A percentile compares a stretch with the other conserved stretches of the same genome.
These are phyloP conservation scores for Raphanus raphanistrum DNA, from an alignment of 345 rosid species.

Conservation along the genomic window DNA sequence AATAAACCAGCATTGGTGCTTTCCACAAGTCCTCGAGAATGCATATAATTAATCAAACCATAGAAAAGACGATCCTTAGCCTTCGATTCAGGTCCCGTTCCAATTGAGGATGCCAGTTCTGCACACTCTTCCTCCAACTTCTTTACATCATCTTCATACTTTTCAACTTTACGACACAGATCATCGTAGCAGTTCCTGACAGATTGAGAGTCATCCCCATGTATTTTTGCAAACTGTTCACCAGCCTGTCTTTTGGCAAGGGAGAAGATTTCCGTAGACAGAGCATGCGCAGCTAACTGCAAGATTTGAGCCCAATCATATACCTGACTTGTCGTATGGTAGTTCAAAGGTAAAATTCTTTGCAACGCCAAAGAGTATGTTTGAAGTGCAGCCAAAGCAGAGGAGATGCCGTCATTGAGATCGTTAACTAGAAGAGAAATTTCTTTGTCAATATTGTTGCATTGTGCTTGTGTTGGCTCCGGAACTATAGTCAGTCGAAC, in stretches of 20 bases:
- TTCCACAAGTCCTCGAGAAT: conserved; percentile 55
- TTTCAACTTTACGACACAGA: conserved; percentile 59
- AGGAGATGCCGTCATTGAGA: conserved; percentile 64
- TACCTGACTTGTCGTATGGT: conserved; percentile 66
- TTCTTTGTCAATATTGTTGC: conserved; percentile 80
- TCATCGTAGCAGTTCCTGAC: conserved; percentile 53
- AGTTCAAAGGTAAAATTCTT: conserved; percentile 79
- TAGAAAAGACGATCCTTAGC: conserved; percentile 74
- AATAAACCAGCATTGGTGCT: conserved; percentile 48
- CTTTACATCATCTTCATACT: conserved; percentile 56
- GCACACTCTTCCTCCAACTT: conserved; percentile 62
- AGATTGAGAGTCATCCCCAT: conserved; percentile 53
- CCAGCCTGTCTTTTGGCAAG: conserved; percentile 73
- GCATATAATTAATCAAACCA: conserved; percentile 68
- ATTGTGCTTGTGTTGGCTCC: conserved; percentile 88
- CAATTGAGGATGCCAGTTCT: conserved; percentile 62
- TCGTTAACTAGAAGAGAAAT: conserved; percentile 65
- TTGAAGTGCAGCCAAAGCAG: conserved; percentile 62
- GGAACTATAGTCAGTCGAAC: conserved; percentile 88
- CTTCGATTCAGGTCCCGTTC: conserved; percentile 62
- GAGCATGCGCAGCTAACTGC: conserved; percentile 70
- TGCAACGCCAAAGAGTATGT: conserved; percentile 74
- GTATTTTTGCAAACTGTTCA: conserved; percentile 57
- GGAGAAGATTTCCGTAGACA: conserved; percentile 65
- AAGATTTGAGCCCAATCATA: conserved; percentile 82